Base-by-base conservation (phyloP, 208 protist genomes). In the Leishmania lainsoni region DNA sequence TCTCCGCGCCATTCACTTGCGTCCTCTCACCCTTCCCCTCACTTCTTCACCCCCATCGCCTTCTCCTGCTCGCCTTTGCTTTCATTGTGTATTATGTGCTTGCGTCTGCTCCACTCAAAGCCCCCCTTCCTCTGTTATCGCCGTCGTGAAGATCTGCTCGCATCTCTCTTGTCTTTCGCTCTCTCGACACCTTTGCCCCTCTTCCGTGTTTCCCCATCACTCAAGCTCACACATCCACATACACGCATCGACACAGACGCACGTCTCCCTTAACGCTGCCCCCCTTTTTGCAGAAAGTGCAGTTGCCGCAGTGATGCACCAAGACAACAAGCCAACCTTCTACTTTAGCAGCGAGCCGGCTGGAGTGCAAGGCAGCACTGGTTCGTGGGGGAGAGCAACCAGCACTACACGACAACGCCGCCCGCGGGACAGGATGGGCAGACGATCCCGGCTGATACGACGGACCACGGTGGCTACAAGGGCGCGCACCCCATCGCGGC, bases 401-500 rank as follows among this genome's bases (percentile, higher is more conserved):
- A 5, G 32, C 32, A 35, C 32, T 59, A 77, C 52, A 29, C 73
- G 16, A 16, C 52, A 3, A 48, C 39, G 12, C 39, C 63, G 42
- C 48, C 59, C 22, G 79, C 29, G 49, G 72, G 1, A 26, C 65
- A 16, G 22, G 54, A 81, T 35, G 77, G 73, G 39, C 59, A 81
- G 29, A 79, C 78, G 35, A 63, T 86, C 8, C 72, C 59, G 35
- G 71, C 35, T 58, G 49, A 72, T 29, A 45, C 59, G 70, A 58
- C 68, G 61, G 82, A 89, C 70, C 76, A 83, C 5, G 81, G 84
- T 51, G 76, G 90, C 32, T 98, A 97, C 88, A 92, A 92, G 83
- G 95, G 95, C 29, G 89, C 84, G 3, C 95, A 98, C 81, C 93
- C 93, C 39, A 87, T 97, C 71, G 92, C 90, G 22, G 94, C 95